Percentiles rank a stretch among this genome's conserved stretches.
Evolutionary conservation across 495 filamentous ascomycete species (phyloP).

Genomic region (Clavariopsis aquatica): DNA sequence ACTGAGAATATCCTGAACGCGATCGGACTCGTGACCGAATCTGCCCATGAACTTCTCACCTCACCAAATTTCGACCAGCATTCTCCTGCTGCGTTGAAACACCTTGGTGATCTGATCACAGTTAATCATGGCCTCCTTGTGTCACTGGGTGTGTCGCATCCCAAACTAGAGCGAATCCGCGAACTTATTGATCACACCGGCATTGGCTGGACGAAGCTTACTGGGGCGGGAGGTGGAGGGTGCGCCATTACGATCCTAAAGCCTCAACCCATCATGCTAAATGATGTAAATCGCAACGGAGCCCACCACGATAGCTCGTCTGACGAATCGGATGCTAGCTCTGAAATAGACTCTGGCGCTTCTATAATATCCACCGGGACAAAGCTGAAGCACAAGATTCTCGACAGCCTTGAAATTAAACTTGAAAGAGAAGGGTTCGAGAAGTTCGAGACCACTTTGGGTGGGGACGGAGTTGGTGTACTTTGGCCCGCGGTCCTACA

Average conservation of each 20-base stretch:
- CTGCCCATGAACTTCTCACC: slow-evolving; percentile 69
- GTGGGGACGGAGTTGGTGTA: slow-evolving; percentile 88
- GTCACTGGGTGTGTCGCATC: slow-evolving; percentile 89
- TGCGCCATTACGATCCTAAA: slow-evolving; percentile 90
- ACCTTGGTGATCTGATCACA: slow-evolving; percentile 80
- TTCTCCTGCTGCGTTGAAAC: slow-evolving; percentile 59
- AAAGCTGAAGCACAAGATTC: slow-evolving; percentile 37
- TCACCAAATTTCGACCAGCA: slow-evolving; percentile 62
- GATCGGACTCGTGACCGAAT: slow-evolving; percentile 77
- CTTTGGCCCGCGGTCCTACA: slow-evolving; percentile 85
- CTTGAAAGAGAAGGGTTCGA: slow-evolving; percentile 75
- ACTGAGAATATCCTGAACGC: slow-evolving; percentile 76
- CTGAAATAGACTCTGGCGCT: slow-evolving; percentile 7
- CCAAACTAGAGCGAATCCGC: slow-evolving; percentile 84
- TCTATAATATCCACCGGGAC: slow-evolving; percentile 29
- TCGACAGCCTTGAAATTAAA: slow-evolving; percentile 62
- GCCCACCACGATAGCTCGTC: slow-evolving; percentile 11
- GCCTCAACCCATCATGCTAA: slow-evolving; percentile 49
- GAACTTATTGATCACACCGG: slow-evolving; percentile 86
- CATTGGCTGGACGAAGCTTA: slow-evolving; percentile 97
- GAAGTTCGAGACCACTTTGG: slow-evolving; percentile 83
- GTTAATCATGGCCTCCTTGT: slow-evolving; percentile 92
- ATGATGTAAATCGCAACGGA: slow-evolving; percentile 22
- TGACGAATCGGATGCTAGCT: slow-evolving; percentile 11
- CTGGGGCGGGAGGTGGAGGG: slow-evolving; percentile 90